Conservation (phyloP, 2,329 filamentous ascomycete species). For the Hypoxylon sp. region DNA sequence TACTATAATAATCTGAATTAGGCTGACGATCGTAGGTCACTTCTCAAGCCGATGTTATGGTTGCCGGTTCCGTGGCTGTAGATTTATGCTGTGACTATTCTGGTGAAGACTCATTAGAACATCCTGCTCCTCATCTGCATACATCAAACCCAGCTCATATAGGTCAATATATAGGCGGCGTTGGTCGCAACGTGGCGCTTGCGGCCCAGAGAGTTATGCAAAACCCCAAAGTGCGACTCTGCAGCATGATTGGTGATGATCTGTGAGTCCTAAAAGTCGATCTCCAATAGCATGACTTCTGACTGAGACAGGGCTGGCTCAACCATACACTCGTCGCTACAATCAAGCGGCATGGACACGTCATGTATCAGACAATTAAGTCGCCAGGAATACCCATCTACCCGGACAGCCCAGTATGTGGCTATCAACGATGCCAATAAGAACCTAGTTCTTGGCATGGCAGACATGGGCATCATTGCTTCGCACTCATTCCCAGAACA, state of each 20-base stretch:
- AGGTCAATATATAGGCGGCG: constrained; percentile 87
- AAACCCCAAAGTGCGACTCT: constrained; percentile 75
- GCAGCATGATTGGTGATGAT: constrained; percentile 86
- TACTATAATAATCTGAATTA: background rate
- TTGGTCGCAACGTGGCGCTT: constrained; percentile 91
- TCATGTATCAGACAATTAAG: constrained; percentile 72
- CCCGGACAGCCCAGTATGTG: constrained; percentile 89
- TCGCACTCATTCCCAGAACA: constrained; percentile 65
- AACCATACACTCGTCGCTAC: constrained; percentile 77
- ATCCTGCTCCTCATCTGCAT: constrained; percentile 68
- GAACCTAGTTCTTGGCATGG: constrained; percentile 92
- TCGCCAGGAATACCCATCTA: constrained; percentile 63
- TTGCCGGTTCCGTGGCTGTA: constrained; percentile 90
- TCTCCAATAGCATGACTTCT: constrained; percentile 12
- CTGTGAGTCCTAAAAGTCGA: constrained; percentile 61
- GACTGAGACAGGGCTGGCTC: constrained; percentile 73
- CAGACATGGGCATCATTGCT: constrained; percentile 92
- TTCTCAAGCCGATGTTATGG: constrained; percentile 75
- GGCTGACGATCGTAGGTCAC: constrained; percentile 46
- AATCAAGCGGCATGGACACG: constrained; percentile 74
- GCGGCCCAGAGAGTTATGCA: constrained; percentile 80
- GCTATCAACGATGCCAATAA: constrained; percentile 88
- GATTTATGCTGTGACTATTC: constrained; percentile 87
- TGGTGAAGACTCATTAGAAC: constrained; percentile 49
- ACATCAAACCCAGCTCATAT: constrained; percentile 91